Conservation (phyloP, 805 yeast genomes). For the Candida quercuum region DNA sequence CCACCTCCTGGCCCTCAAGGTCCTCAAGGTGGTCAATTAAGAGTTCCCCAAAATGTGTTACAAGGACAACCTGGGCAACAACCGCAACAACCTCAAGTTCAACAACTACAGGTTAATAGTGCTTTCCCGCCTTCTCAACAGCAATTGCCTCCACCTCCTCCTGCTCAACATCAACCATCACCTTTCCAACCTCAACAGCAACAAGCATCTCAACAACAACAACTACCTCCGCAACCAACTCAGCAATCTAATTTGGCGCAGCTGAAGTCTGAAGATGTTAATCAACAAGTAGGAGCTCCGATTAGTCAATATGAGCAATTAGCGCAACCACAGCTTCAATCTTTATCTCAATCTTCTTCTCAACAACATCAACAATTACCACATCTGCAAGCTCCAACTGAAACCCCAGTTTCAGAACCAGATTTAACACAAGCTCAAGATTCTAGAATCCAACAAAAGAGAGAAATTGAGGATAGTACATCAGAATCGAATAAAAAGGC, state of each 20-base stretch:
- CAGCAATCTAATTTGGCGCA: constrained; percentile 15
- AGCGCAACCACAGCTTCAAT: no score
- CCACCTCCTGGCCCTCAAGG: constrained; percentile 63
- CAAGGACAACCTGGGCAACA: constrained; percentile 28
- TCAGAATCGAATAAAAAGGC: constrained; percentile 5
- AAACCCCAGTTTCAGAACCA: not conserved
- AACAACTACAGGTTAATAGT: constrained; percentile 17
- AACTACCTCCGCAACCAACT: constrained; percentile 6
- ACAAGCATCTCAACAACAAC: constrained; percentile 7
- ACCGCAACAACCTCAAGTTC: constrained; percentile 30
- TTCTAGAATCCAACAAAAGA: constrained; percentile 5
- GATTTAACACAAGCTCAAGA: not conserved
- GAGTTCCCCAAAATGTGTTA: constrained; percentile 60
- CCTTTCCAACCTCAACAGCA: constrained; percentile 10
- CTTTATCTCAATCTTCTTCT: no score
- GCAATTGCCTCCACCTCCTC: constrained; percentile 7
- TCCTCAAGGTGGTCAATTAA: constrained; percentile 37
- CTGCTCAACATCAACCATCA: constrained; percentile 7
- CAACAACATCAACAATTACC: constrained; percentile 14
- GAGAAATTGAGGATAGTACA: constrained; percentile 7
- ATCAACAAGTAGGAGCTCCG: no score
- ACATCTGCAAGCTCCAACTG: constrained; percentile 9
- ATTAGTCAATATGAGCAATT: no score
- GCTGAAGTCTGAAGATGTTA: no score
- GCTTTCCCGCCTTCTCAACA: constrained; percentile 10